phyloP scores from a whole-genome alignment of 306 rosid genomes.

The Cyamopsis tetragonoloba region DNA sequence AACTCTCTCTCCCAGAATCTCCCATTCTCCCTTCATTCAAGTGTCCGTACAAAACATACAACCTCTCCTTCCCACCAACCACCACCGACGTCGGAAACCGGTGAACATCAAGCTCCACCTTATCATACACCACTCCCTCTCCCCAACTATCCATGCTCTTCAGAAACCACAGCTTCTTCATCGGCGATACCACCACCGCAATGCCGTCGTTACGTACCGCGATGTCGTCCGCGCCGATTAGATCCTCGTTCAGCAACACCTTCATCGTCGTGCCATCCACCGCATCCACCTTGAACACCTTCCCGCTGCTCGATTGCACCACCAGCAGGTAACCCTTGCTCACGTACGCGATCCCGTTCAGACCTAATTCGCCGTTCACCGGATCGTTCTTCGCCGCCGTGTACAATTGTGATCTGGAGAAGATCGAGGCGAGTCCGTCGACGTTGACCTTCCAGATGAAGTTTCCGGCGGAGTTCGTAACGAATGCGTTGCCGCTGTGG shows the following conservation, averaged over 20 bases:
- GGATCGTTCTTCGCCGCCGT: slow-evolving; percentile 17
- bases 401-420: slow-evolving; percentile 47
- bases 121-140: slow-evolving; percentile 47
- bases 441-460: slow-evolving; percentile 59
- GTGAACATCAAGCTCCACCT: slow-evolving; percentile 37
- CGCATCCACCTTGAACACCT: slow-evolving; percentile 57
- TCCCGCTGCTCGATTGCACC: slow-evolving; percentile 61
- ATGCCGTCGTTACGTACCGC: slow-evolving; percentile 48
- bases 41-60: slow-evolving; percentile 55
- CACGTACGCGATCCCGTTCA: slow-evolving; percentile 58
- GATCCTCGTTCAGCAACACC: slow-evolving; percentile 42
- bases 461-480: slow-evolving; percentile 54
- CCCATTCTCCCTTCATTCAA: slow-evolving; percentile 34
- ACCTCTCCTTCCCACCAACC: slow-evolving; percentile 42
- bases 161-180: slow-evolving; percentile 43
- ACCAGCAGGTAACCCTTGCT: slow-evolving; percentile 65
- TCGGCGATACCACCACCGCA: slow-evolving; percentile 45
- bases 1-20: too few species aligned
- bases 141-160: slow-evolving; percentile 69
- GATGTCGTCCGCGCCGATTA: slow-evolving; percentile 45
- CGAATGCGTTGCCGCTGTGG: slow-evolving; percentile 55
- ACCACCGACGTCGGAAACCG: slow-evolving; percentile 47
- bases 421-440: slow-evolving; percentile 42
- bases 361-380: slow-evolving; percentile 34
- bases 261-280: slow-evolving; percentile 47